phyloP scores from a whole-genome alignment of 108 stramenopile species.

The Schizochytrium sp. region DNA sequence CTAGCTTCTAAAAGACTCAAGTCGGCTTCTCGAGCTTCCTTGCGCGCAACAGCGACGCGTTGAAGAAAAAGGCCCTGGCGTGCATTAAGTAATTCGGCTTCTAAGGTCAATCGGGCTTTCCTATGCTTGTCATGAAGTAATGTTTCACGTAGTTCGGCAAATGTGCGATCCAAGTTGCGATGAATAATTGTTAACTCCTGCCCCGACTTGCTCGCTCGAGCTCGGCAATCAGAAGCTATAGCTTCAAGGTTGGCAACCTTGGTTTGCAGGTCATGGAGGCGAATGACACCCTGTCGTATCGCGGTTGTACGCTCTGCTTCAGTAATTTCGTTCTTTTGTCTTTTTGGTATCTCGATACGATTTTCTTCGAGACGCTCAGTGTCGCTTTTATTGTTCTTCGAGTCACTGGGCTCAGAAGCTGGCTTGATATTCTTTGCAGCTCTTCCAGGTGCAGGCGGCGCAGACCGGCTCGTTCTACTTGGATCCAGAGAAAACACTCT shows the following conservation, averaged over 20 bases:
- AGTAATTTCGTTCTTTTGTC: too few relatives aligned
- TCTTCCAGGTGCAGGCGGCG: too few relatives aligned
- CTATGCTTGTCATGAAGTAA: neutral
- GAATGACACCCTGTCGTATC: neutral
- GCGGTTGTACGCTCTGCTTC: neutral
- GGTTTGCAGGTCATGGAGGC: conserved; percentile 13
- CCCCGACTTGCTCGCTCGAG: neutral
- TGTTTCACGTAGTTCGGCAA: conserved; percentile 23
- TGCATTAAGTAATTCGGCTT: conserved; percentile 4
- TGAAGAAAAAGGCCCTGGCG: neutral
- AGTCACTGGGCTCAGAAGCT: too few relatives aligned
- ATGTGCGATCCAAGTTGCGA: neutral
- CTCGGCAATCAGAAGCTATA: neutral
- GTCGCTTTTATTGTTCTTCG: too few relatives aligned
- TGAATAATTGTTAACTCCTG: neutral
- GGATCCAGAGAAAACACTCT: neutral
- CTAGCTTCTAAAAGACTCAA: neutral
- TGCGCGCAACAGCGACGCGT: neutral
- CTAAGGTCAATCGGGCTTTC: neutral
- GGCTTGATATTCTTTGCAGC: too few relatives aligned
- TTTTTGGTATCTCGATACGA: too few relatives aligned
- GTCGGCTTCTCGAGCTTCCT: neutral
- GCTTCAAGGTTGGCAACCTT: neutral
- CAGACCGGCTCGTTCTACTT: too few relatives aligned
- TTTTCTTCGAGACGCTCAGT: too few relatives aligned